A percentile compares a stretch with the other conserved stretches of the same genome.
Conservation (phyloP, 2,329 filamentous ascomycete species). For the Epichloe hybrida region DNA sequence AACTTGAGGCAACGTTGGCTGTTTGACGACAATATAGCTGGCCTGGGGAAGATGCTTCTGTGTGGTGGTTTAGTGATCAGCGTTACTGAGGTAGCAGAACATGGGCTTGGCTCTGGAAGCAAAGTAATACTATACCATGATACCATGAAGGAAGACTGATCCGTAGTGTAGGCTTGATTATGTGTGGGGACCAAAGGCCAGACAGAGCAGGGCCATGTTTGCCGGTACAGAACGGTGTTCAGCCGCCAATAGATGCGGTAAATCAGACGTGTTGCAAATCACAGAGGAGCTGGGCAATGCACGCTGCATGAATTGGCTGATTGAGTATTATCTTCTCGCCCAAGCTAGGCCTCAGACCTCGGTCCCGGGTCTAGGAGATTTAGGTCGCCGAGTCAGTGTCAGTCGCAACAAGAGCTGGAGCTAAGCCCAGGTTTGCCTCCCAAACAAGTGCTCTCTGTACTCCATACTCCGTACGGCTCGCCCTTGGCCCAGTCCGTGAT, state of each 20-base stretch:
- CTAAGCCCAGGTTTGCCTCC: not conserved
- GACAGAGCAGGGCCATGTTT: not conserved
- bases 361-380: not conserved
- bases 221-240: not conserved
- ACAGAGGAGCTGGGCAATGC: not conserved
- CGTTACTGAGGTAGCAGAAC: not conserved
- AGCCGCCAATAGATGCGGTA: not conserved
- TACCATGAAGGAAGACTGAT: not conserved
- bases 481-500: too few species aligned
- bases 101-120: not conserved
- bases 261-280: not conserved
- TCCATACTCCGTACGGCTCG: too few species aligned
- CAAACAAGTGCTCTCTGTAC: too few species aligned
- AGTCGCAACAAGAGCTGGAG: not conserved
- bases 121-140: not conserved
- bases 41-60: not conserved
- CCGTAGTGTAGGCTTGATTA: not conserved
- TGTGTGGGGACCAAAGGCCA: not conserved
- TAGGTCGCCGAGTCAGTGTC: slow-evolving; percentile 1
- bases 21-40: not conserved
- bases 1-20: not conserved
- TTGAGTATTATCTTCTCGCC: not conserved
- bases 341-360: not conserved
- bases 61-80: slow-evolving; percentile 2
- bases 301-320: not conserved